A percentile compares a stretch with the other conserved stretches of the same genome.
Evolutionary conservation across 768 basidiomycete genomes (phyloP).

Genomic region (Pisolithus orientalis): DNA sequence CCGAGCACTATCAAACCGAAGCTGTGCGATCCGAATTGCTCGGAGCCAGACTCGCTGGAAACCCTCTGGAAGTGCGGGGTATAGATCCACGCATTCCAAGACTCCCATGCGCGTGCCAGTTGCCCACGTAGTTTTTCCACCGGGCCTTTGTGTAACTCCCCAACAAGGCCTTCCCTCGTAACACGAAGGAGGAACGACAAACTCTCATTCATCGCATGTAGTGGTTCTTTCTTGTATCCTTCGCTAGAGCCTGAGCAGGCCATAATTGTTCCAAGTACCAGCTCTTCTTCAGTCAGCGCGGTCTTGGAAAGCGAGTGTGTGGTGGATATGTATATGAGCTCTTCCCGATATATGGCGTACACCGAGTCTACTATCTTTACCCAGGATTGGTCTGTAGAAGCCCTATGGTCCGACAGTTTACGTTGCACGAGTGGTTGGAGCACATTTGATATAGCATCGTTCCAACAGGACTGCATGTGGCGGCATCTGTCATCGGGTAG

Average conservation of each 20-base stretch:
- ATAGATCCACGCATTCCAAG: too few species aligned
- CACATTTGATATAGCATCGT: constrained; percentile 26
- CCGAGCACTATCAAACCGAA: too few species aligned
- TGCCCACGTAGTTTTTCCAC: too few species aligned
- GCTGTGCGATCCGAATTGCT: too few species aligned
- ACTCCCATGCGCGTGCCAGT: too few species aligned
- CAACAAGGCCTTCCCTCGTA: constrained; percentile 34
- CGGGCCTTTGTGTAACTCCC: constrained; percentile 14
- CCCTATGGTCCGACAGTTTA: constrained; percentile 10
- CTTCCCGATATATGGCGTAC: constrained; percentile 51
- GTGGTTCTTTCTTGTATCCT: constrained; percentile 52
- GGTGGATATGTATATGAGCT: constrained; percentile 63
- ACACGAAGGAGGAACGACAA: constrained; percentile 45
- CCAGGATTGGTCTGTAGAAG: background rate
- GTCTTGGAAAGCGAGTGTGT: constrained; percentile 61
- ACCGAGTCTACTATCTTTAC: constrained; percentile 25
- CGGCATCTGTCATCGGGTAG: constrained; percentile 11
- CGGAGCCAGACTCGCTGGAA: too few species aligned
- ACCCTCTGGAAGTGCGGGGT: too few species aligned
- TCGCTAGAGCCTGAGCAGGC: constrained; percentile 55
- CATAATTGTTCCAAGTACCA: constrained; percentile 69
- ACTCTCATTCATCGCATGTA: constrained; percentile 59
- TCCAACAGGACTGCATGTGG: constrained; percentile 11
- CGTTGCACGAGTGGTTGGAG: constrained; percentile 17
- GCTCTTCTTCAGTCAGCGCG: constrained; percentile 63